Base-by-base conservation (phyloP, 345 rosid genomes). In the Xanthoceras sorbifolium region DNA sequence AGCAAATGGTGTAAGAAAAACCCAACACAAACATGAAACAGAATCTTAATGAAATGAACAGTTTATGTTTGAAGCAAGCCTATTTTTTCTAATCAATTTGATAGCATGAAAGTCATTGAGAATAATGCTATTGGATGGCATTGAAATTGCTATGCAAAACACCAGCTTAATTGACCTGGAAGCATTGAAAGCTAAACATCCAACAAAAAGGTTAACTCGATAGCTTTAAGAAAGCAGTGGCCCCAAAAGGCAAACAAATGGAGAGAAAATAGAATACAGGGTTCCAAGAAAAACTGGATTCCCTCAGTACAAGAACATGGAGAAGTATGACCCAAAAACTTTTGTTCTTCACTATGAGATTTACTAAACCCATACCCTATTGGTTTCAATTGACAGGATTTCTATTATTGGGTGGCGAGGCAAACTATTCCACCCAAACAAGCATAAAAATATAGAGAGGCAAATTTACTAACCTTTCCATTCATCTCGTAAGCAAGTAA, bases 401-500 rank as follows among this genome's bases (percentile, higher is more conserved):
- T 20, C 25, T 50, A 29, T 68, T n/a, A 20, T 5, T 54, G 28
- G 46, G n/a, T n/a, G 7, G 18, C 10, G 57, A 32, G 48, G 57
- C 1, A 65, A 36, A 36, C 12, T 3, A 65, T 50, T 75, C 32
- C 40, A 34, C 63, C 42, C 15, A 28, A 61, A 62, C 40, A 79
- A 69, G 42, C 52, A 72, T 23, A 72, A 65, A 29, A 32, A 28
- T 12, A 14, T 25, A 57, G 1, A 46, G 42, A 50, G 59, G 72
- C 9, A 68, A 55, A 61, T 66, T 68, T 20, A 62, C 90, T 82
- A 72, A 96, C 98, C 95, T 93, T 87, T 71, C 97, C 97, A 85
- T 96, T 96, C 98, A 96, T 96, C 89, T 96, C 98, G 67, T 96
- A 96, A 74, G 98, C 97, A 78, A 96, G 92, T 72, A 95, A 84